Evolutionary conservation across 345 rosid genomes (phyloP), one percentile per base, ranked within the genome.

Genomic region (Mangifera indica): DNA sequence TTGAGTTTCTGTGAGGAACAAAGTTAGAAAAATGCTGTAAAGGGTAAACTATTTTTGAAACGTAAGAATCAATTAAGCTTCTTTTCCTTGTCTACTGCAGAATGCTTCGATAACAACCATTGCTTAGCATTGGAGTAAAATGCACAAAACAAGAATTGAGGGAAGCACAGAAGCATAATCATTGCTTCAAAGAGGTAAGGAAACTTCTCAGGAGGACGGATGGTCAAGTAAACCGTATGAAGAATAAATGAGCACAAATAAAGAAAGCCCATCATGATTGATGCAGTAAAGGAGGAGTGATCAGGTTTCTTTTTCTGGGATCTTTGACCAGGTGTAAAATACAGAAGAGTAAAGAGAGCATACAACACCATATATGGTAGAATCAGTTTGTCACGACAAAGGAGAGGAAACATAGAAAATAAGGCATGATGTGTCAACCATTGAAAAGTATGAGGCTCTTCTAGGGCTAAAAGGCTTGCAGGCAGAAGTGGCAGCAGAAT

Each of bases 381-480:
- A 69, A 83, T 76, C 85, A 93, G 87, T 71, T 86, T 83, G 84
- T 96, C 99, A 15, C 90, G 91, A 64, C 72, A 76, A 22, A 96
- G 81, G 81, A 96, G 98, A 70, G 98, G 99, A 77, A 91, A 87
- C 97, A 91, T 89, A 6, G 98, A 92, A 87, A 95, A 86, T 76
- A 92, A 83, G 20, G 88, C 96, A 51, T 81, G 85, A 75, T 87
- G 88, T 40, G 86, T 87, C 60, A 89, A 70, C 76, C 88, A 82
- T 63, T 72, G 73, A 76, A 89, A 85, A 25, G 82, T 80, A 76
- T 72, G 65, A 24, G 85, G 84, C 66, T 85, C 81, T 60, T 92
- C 93, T 74, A 81, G 72, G 20, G 93, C 93, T 81, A 92, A 63
- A 67, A 91, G 79, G 70, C 88, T 91, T 71, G 95, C 96, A 3